Evolutionary conservation across 2,329 filamentous ascomycete species (phyloP), one percentile per base, ranked within the genome.

Genomic region (Ascocoryne sarcoides): DNA sequence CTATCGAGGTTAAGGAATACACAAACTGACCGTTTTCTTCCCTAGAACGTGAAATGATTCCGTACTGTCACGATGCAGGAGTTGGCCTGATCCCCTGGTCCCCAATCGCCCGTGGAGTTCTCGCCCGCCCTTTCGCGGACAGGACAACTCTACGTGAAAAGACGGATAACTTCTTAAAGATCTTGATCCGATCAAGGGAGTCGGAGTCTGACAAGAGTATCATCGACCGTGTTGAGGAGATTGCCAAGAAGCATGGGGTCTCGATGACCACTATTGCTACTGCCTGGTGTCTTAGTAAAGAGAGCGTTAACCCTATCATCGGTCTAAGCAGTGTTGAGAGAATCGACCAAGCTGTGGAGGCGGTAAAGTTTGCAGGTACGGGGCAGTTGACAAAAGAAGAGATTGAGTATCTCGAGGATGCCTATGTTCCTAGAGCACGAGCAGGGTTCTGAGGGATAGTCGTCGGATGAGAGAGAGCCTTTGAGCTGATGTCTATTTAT

Each of bases 241-340:
- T 79, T 30, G 71, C 75, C 3, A 66, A 69, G 52, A 76, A 73
- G 61, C 68, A 69, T 49, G 68, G 65, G 0, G 66, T 72, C 49
- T 73, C 65, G 43, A 80, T 80, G 75, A 68, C 71, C 32, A 67
- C 71, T 43, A 66, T 81, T 29, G 72, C 75, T 1, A 67, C 73
- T 35, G 75, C 75, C 4, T 81, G 76, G 76, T 60, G 63, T 10
- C 43, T 73, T 43, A 62, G 63, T 39, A 64, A 66, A 46, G 63
- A 65, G 41, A 64, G 62, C 3, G 64, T 65, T 35, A 67, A 64
- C 43, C 74, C 74, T 0, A 77, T 78, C 47, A 58, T 77, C 37
- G 75, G 75, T 0, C 56, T 78, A 34, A 66, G 60, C 39, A 74
- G 62, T 40, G 65, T 67, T 45, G 63, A 67, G 52, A 62, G 73